Evolutionary conservation across 148 eudicot species (phyloP).

Genomic region (Rhododendron williamsianum): DNA sequence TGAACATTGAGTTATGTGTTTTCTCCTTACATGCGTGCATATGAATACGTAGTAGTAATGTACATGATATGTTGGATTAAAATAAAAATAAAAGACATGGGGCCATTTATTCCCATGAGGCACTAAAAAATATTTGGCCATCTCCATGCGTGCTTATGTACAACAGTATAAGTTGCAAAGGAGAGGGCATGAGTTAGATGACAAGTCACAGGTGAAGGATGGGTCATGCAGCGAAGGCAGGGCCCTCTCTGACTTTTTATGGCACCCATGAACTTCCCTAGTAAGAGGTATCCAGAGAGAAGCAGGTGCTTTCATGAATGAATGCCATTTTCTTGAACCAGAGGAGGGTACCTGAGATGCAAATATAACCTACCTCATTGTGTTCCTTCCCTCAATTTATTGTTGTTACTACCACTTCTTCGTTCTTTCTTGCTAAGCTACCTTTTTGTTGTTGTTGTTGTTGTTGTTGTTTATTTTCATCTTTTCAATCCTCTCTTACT

Average conservation of each 20-base stretch:
- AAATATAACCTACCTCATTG: no score
- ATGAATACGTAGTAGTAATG: neutral
- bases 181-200: neutral
- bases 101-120: no score
- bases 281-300: neutral
- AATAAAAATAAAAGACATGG: neutral
- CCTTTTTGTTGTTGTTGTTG: no score
- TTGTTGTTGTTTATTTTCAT: no score
- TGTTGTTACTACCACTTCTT: no score
- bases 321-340: neutral
- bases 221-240: neutral
- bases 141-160: neutral
- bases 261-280: no score
- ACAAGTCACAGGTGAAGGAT: neutral
- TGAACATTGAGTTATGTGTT: neutral
- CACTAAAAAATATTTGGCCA: neutral
- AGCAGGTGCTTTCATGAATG: neutral
- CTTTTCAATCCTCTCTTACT: no score
- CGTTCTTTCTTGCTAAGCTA: no score
- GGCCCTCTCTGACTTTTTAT: no score
- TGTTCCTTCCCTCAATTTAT: no score
- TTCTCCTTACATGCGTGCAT: neutral
- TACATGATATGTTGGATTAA: neutral
- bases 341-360: no score
- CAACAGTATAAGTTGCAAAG: neutral